Conservation (phyloP, 2,329 filamentous ascomycete species). For the Cordyceps fumosorosea region DNA sequence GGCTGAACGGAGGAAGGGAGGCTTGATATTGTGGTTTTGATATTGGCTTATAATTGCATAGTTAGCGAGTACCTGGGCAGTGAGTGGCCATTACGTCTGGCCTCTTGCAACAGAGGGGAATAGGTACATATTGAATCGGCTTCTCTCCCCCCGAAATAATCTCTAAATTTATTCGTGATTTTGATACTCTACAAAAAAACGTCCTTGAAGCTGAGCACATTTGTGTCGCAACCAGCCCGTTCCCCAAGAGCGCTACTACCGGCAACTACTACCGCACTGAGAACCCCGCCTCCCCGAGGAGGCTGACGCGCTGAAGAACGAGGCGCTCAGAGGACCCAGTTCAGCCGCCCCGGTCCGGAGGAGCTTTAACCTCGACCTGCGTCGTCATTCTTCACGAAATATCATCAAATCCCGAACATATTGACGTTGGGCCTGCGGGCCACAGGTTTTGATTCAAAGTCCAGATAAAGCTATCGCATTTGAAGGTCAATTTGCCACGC, state of each 20-base stretch:
- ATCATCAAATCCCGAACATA: background rate
- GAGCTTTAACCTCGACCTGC: background rate
- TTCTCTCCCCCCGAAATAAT: no score
- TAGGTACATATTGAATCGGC: no score
- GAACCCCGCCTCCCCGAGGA: background rate
- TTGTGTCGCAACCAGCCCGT: background rate
- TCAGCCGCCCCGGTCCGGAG: background rate
- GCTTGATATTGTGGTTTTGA: background rate
- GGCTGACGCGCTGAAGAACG: background rate
- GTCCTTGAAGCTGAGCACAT: no score
- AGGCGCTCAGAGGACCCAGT: background rate
- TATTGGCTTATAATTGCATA: background rate
- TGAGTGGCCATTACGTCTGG: no score
- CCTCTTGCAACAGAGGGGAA: no score
- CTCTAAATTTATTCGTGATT: no score
- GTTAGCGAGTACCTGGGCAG: no score
- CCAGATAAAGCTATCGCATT: background rate
- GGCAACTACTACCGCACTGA: no score
- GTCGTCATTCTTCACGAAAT: background rate
- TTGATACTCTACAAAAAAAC: no score
- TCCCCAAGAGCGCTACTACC: no score
- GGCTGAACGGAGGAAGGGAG: background rate
- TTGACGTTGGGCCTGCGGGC: constrained; percentile 4
- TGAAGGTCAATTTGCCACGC: background rate
- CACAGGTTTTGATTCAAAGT: background rate